Conservation (phyloP, 2,329 filamentous ascomycete genomes). For the Scortechinia acanthostroma region DNA sequence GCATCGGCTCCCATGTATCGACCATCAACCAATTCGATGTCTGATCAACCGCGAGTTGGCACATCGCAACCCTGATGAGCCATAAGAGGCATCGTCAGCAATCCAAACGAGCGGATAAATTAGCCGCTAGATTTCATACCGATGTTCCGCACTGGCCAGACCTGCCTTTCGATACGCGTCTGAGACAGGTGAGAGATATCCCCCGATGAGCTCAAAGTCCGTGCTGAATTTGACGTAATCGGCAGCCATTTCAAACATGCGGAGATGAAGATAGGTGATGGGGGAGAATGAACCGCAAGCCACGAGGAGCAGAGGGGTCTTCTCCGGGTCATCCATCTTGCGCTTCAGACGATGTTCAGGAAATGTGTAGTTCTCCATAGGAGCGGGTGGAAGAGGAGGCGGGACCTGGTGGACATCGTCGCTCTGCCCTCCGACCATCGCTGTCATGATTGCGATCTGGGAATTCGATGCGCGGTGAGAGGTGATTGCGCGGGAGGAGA, state of each 20-base stretch:
- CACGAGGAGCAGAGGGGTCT: slow-evolving; percentile 39
- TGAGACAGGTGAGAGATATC: slow-evolving; percentile 59
- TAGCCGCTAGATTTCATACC: slow-evolving; percentile 19
- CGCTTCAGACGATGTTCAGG: slow-evolving; percentile 33
- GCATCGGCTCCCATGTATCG: slow-evolving; percentile 52
- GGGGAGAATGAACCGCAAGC: slow-evolving; percentile 48
- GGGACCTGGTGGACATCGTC: background rate
- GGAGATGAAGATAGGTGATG: slow-evolving; percentile 51
- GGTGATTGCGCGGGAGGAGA: background rate
- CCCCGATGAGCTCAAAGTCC: slow-evolving; percentile 57
- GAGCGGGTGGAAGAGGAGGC: background rate
- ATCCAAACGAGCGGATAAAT: no score
- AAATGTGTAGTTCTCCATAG: slow-evolving; percentile 28
- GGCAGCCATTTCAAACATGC: slow-evolving; percentile 62
- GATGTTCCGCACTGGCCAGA: slow-evolving; percentile 54
- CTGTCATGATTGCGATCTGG: no score
- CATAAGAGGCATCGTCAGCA: slow-evolving; percentile 2
- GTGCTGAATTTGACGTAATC: slow-evolving; percentile 57
- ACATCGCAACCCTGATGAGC: slow-evolving; percentile 55
- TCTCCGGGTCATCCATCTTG: slow-evolving; percentile 29
- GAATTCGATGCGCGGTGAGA: no score
- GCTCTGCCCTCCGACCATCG: slow-evolving; percentile 1
- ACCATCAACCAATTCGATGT: slow-evolving; percentile 52
- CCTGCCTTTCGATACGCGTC: slow-evolving; percentile 66
- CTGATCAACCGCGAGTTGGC: slow-evolving; percentile 45